Evolutionary conservation across 768 basidiomycete species (phyloP).

Genomic region (Amanita pallidorosea): DNA sequence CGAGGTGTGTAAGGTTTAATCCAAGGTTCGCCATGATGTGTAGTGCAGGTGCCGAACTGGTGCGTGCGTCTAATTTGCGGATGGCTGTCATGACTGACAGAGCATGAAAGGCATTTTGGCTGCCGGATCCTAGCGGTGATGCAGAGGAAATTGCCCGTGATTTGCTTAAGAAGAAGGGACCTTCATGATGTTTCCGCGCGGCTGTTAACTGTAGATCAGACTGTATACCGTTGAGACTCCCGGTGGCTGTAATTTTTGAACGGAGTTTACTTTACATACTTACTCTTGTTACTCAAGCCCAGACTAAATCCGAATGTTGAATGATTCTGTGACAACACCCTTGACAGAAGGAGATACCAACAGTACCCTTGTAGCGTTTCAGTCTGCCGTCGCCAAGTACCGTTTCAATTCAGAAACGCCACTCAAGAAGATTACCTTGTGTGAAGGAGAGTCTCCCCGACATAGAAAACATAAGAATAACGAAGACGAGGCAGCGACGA

Average conservation of each 20-base stretch:
- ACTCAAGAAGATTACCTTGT: not conserved
- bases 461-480: not conserved
- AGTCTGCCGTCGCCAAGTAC: not conserved
- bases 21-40: conserved; percentile 84
- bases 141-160: conserved; percentile 64
- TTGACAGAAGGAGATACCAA: not conserved
- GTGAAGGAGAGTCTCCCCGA: not conserved
- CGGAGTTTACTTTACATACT: not conserved
- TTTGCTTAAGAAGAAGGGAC: conserved; percentile 44
- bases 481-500: not conserved
- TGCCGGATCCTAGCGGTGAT: conserved; percentile 51
- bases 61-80: conserved; percentile 22
- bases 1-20: conserved; percentile 84
- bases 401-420: not conserved
- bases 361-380: not conserved
- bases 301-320: not conserved
- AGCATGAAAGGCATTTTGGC: conserved; percentile 29
- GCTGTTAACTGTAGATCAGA: not conserved
- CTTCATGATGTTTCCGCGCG: conserved; percentile 7
- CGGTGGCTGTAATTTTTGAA: not conserved
- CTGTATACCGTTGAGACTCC: not conserved
- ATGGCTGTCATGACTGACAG: conserved; percentile 7
- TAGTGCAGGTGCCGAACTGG: conserved; percentile 76
- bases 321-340: not conserved
- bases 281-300: not conserved